Evolutionary conservation across 305 asterid genomes (phyloP).

Genomic region (Striga hermonthica): DNA sequence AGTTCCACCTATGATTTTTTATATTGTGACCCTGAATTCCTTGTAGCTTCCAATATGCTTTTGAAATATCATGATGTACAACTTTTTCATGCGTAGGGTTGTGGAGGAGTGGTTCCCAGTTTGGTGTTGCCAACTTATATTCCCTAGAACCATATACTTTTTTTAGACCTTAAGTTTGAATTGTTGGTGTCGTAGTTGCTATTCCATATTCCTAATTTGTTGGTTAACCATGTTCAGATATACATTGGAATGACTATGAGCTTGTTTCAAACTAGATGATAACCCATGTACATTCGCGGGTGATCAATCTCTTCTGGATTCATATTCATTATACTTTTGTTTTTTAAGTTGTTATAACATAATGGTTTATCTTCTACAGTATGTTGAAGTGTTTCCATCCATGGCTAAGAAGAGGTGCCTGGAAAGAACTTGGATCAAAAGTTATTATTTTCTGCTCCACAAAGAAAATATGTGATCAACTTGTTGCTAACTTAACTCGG

Average conservation of each 20-base stretch:
- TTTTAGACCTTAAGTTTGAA: too few relatives aligned
- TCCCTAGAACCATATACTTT: too few relatives aligned
- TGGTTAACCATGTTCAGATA: slow-evolving; percentile 85
- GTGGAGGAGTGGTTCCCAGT: too few relatives aligned
- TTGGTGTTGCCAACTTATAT: too few relatives aligned
- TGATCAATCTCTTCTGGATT: not conserved
- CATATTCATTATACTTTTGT: slow-evolving; percentile 1
- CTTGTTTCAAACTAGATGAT: slow-evolving; percentile 96
- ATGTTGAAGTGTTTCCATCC: slow-evolving; percentile 68
- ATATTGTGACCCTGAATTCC: not conserved
- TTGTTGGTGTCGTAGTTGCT: too few relatives aligned
- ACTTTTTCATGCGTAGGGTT: not conserved
- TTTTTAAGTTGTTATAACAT: slow-evolving; percentile 4
- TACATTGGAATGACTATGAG: slow-evolving; percentile 89
- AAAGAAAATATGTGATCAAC: slow-evolving; percentile 92
- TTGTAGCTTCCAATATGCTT: not conserved
- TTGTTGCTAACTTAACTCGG: slow-evolving; percentile 61
- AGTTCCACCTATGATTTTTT: not conserved
- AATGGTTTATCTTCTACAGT: slow-evolving; percentile 40
- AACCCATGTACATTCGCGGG: slow-evolving; percentile 62
- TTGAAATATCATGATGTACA: not conserved
- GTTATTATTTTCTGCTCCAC: slow-evolving; percentile 93
- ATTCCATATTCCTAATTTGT: too few relatives aligned
- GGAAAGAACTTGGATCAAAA: slow-evolving; percentile 95
- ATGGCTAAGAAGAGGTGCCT: slow-evolving; percentile 81